Evolutionary conservation across 1,284 basidiomycete species (phyloP).

Genomic region (Phlebopus sp.): DNA sequence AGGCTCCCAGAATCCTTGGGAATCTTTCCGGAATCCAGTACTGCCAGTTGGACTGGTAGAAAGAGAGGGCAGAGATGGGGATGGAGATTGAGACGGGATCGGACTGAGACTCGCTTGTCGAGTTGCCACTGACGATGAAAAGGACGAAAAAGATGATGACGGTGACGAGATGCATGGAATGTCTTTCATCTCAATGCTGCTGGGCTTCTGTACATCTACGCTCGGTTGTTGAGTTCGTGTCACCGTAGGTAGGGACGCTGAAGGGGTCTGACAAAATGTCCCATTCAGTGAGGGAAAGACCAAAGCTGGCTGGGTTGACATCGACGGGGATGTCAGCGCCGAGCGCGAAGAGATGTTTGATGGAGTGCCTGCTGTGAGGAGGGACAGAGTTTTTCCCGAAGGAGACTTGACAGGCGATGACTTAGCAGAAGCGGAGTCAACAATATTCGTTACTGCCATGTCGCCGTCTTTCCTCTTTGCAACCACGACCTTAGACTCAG

Average conservation of each 20-base stretch:
- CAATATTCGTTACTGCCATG: too few species aligned
- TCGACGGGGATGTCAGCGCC: slow-evolving; percentile 1
- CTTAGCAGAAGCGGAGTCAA: slow-evolving; percentile 10
- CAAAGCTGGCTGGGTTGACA: slow-evolving; percentile 10
- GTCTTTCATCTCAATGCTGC: too few species aligned
- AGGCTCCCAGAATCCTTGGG: slow-evolving; percentile 33
- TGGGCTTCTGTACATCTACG: too few species aligned
- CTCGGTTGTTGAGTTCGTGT: too few species aligned
- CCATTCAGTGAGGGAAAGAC: slow-evolving; percentile 27
- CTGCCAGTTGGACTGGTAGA: slow-evolving; percentile 7
- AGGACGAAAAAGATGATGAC: too few species aligned
- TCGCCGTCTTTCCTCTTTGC: background rate
- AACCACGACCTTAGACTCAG: slow-evolving; percentile 15
- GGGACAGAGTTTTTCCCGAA: background rate
- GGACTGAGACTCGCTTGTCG: slow-evolving; percentile 3
- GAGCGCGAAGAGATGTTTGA: slow-evolving; percentile 1
- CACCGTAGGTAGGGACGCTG: background rate
- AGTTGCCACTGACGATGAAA: too few species aligned
- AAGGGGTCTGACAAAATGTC: slow-evolving; percentile 19
- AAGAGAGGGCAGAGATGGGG: slow-evolving; percentile 6
- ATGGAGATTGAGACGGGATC: slow-evolving; percentile 7
- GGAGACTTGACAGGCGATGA: slow-evolving; percentile 16
- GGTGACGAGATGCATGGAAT: too few species aligned
- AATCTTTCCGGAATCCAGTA: slow-evolving; percentile 18
- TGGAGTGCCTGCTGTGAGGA: too few species aligned